Evolutionary conservation across 2,329 filamentous ascomycete species (phyloP).

Genomic region (Tothia fuscella): DNA sequence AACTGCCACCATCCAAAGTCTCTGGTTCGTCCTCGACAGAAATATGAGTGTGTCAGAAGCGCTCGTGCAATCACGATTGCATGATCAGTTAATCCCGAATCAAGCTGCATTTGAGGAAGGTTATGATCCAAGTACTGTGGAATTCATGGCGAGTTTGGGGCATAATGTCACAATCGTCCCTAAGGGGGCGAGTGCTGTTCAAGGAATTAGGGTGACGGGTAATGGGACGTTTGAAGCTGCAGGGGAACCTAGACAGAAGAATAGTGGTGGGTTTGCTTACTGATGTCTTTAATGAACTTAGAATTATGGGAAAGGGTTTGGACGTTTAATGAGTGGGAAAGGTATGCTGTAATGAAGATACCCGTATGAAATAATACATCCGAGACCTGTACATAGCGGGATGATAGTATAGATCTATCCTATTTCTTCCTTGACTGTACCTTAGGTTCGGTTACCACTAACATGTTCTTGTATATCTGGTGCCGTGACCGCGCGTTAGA

Average conservation of each 20-base stretch:
- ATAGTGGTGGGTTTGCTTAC: conserved; percentile 7
- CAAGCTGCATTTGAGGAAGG: conserved; percentile 55
- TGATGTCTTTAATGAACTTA: conserved; percentile 3
- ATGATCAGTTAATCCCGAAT: conserved; percentile 74
- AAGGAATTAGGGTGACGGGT: conserved; percentile 49
- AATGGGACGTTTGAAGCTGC: conserved; percentile 69
- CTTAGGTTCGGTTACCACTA: too few species aligned
- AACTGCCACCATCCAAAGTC: conserved; percentile 61
- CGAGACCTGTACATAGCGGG: too few species aligned
- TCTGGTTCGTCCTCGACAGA: conserved; percentile 62
- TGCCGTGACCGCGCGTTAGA: too few species aligned
- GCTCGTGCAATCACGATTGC: conserved; percentile 55
- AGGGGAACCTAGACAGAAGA: conserved; percentile 45
- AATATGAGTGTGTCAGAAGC: conserved; percentile 48
- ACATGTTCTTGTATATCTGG: too few species aligned
- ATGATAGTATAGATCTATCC: too few species aligned
- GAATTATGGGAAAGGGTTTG: too few species aligned
- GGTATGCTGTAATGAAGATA: too few species aligned
- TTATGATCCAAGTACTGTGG: conserved; percentile 53
- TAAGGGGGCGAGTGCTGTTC: conserved; percentile 54
- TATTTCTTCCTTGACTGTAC: too few species aligned
- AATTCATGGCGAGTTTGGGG: conserved; percentile 49
- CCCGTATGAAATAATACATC: too few species aligned
- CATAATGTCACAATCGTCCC: conserved; percentile 62
- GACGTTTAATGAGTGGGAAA: too few species aligned